Base-by-base conservation (phyloP, 1,284 basidiomycete genomes). In the Phellinidium pouzarii region DNA sequence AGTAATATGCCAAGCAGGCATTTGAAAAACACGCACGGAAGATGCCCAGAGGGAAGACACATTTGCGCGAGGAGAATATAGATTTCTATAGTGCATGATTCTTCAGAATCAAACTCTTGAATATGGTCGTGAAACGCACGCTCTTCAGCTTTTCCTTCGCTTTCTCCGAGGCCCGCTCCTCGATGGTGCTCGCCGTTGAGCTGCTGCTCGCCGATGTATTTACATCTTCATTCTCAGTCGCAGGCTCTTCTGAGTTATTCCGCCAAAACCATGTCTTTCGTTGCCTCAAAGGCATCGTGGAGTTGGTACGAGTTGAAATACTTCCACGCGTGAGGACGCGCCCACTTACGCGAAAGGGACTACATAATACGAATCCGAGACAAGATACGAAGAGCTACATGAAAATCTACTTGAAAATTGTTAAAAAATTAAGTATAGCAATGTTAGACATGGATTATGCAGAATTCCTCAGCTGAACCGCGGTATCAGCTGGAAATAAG, bases 1-100 rank as follows among this genome's bases (percentile, higher is more conserved):
- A 29, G 22, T 23, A 23, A n/a, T 3, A 31, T 31, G 12, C 4
- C n/a, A 26, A 27, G 9, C 26, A 23, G 25, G 12, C 20, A 37
- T 17, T 20, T 20, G 72, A 61, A 9, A 69, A 71, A 3, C 71
- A 65, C 72, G 52, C 52, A 78, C 77, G 52, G 36, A 77, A 49
- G 17, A 79, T 66, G 38, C 77, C 76, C 12, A 79, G 54, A 2
- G 76, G 72, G 52, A 78, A 79, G 29, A 76, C 61, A 37, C 76
- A 74, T 23, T 70, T 66, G 17, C 66, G 61, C 12, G 66, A 69
- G 38, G 68, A 60, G 51, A 66, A 54, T 12, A 54, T 25, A n/a
- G 48, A 50, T 34, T 20, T 38, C 43, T 54, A n/a, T 7, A 27
- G 4, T 7, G 19, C 2, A 20, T 31, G 8, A 31, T n/a, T 8